Evolutionary conservation across 108 stramenopile genomes (phyloP).

Genomic region (Fragilaria crotonensis): DNA sequence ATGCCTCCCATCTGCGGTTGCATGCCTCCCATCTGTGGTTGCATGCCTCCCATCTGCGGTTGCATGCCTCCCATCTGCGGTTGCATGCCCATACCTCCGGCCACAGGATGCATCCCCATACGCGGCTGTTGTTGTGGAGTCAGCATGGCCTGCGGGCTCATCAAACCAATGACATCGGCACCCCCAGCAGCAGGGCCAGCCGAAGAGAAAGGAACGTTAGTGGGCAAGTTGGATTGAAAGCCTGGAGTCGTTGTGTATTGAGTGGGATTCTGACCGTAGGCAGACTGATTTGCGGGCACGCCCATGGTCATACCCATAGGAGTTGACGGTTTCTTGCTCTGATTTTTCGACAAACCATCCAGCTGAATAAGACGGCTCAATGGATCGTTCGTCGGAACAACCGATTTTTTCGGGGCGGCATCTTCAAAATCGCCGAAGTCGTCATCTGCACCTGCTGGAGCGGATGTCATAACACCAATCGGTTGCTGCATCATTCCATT

Average conservation of each 20-base stretch:
- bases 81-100: constrained; percentile 3
- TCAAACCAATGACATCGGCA: constrained; percentile 37
- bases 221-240: constrained; percentile 5
- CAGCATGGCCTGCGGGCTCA: constrained; percentile 14
- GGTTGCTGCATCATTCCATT: constrained; percentile 1
- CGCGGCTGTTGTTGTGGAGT: neutral
- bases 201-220: constrained; percentile 15
- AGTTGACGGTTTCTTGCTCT: constrained; percentile 28
- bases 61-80: neutral
- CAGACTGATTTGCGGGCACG: neutral
- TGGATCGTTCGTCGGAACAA: constrained; percentile 47
- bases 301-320: constrained; percentile 2
- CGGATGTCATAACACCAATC: constrained; percentile 16
- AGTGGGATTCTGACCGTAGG: constrained; percentile 11
- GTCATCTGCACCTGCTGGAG: constrained; percentile 19
- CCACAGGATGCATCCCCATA: neutral
- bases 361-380: constrained; percentile 67
- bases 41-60: constrained; percentile 1
- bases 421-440: constrained; percentile 66
- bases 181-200: constrained; percentile 34
- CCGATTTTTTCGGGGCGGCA: constrained; percentile 30
- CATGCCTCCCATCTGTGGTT: neutral
- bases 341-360: constrained; percentile 70
- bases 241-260: neutral
- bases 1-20: neutral